Evolutionary conservation across 805 yeast species (phyloP), one percentile per base, ranked within the genome.

Genomic region (Saccharomyces paradoxus): DNA sequence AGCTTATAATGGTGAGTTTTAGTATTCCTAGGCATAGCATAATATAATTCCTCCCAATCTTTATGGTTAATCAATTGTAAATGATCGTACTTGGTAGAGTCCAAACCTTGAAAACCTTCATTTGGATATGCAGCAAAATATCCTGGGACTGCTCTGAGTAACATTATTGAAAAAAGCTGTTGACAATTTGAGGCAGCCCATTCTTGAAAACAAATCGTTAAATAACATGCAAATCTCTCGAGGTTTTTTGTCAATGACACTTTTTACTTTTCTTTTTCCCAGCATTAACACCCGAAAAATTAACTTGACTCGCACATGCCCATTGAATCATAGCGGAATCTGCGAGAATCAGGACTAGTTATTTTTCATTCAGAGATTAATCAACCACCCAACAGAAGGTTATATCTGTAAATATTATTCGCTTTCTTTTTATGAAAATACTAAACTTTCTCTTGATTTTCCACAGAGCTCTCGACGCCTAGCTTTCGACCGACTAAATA

Each of bases 61-160:
- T 49, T 51, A 46, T 59, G 61, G 13, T 53, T 50, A 2, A 59
- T 46, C 13, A 63, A 49, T 37, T 55, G 56, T 28, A 62, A 49
- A 41, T 65, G 68, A 29, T 63, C 55, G 1, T 37, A 50, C 12
- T 53, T 27, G 4, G 55, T 54, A 3, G 68, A 60, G 48, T 63
- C 66, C 2, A 60, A 48, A 1, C 50, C 48, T 8, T 26, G 30
- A 1, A 57, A 28, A 9, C 49, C 53, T 0, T n/a, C 48, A 4
- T 32, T 37, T 14, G 55, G 56, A 50, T 53, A 65, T 1, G 63
- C 63, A n/a, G 56, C 52, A 50, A 65, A 65, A 30, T 58, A 66
- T 1, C 63, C 68, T 26, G 70, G 70, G 41, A 64, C 30, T 2
- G 70, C 66, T 49, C 46, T 49, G 32, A 54, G 53, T 30, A 54